Evolutionary conservation across 1,139 yeast species (phyloP).

Genomic region (Ashbya aceris): DNA sequence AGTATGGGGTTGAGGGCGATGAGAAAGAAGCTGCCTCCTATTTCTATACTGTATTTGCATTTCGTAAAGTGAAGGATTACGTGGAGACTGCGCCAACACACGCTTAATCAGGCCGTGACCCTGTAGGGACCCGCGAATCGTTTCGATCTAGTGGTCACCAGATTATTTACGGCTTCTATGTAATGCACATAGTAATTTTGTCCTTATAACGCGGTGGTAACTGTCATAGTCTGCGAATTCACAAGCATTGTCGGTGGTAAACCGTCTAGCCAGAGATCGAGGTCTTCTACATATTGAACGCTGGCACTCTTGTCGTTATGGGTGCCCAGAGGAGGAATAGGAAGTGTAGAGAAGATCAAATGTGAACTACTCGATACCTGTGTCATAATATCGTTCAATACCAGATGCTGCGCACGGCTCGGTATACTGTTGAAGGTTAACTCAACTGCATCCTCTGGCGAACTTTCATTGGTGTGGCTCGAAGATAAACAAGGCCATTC

Average conservation of each 20-base stretch:
- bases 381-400: conserved; percentile 77
- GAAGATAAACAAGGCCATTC: conserved; percentile 18
- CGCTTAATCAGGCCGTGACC: no score
- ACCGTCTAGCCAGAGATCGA: conserved; percentile 72
- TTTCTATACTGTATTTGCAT: conserved; percentile 30
- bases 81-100: conserved; percentile 6
- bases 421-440: conserved; percentile 76
- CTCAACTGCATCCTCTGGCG: conserved; percentile 31
- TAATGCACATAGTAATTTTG: neutral
- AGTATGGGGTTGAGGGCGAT: conserved; percentile 78
- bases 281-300: conserved; percentile 61
- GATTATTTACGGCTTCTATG: neutral
- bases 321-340: conserved; percentile 79
- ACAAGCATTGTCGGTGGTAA: conserved; percentile 74
- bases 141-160: neutral
- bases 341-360: conserved; percentile 78
- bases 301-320: conserved; percentile 62
- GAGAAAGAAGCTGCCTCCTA: conserved; percentile 81
- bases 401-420: conserved; percentile 82
- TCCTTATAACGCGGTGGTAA: conserved; percentile 68
- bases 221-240: conserved; percentile 90
- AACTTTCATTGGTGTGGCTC: conserved; percentile 21
- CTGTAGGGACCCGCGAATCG: no score
- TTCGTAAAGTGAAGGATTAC: conserved; percentile 27
- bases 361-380: conserved; percentile 51